phyloP scores from a whole-genome alignment of 2,329 filamentous ascomycete genomes.

The Phyllachora maydis region DNA sequence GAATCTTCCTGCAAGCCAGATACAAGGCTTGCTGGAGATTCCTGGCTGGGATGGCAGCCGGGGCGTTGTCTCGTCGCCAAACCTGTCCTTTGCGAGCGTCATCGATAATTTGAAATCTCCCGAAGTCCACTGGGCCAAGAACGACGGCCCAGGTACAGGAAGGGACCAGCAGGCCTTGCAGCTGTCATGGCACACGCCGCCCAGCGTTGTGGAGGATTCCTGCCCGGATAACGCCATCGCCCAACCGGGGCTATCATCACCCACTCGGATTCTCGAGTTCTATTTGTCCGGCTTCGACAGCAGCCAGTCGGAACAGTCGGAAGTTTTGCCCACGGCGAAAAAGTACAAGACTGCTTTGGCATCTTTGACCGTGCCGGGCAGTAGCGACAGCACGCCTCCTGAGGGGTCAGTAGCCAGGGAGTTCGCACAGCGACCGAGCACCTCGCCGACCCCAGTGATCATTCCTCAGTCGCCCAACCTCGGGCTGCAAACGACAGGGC shows the following conservation, averaged over 20 bases:
- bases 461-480: neutral
- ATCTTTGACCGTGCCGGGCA: neutral
- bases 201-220: constrained; percentile 33
- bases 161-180: no score
- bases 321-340: neutral
- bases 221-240: constrained; percentile 17
- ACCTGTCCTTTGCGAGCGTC: constrained; percentile 11
- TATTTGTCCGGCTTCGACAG: constrained; percentile 18
- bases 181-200: constrained; percentile 19
- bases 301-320: constrained; percentile 6
- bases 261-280: constrained; percentile 26
- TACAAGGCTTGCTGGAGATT: neutral
- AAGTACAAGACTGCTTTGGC: neutral
- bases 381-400: neutral
- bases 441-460: neutral
- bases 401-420: neutral
- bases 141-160: constrained; percentile 1
- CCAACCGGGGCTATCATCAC: constrained; percentile 18
- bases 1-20: no score
- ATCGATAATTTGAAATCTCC: constrained; percentile 10
- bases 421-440: neutral
- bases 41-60: neutral
- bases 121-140: constrained; percentile 1
- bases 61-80: constrained; percentile 6
- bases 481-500: constrained; percentile 3